phyloP scores from a whole-genome alignment of 2,329 filamentous ascomycete species.

The Hortaea werneckii region DNA sequence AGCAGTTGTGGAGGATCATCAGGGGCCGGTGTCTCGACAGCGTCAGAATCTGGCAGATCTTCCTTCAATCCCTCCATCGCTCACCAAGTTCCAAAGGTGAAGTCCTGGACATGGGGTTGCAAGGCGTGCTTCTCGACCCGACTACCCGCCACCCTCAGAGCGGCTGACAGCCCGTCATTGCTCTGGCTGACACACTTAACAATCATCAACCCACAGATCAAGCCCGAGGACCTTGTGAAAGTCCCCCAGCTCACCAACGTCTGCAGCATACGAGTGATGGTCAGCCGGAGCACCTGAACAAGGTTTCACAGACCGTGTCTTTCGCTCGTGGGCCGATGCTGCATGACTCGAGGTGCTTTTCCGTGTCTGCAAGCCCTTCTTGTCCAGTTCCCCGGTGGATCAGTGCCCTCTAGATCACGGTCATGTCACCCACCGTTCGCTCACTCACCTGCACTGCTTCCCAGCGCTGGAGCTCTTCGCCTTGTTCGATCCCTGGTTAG shows the following conservation, averaged over 20 bases:
- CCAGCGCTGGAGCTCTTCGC: neutral
- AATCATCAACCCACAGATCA: conserved; percentile 3
- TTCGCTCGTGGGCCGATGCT: conserved; percentile 13
- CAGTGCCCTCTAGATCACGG: neutral
- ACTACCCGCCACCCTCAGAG: too few species aligned
- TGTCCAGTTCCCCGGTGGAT: conserved; percentile 2
- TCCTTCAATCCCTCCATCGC: neutral
- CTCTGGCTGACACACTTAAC: conserved; percentile 14
- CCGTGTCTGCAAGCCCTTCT: conserved; percentile 10
- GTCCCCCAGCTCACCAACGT: conserved; percentile 9
- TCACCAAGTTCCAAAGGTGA: too few species aligned
- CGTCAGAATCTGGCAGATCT: neutral
- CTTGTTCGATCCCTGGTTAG: neutral
- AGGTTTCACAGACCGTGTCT: conserved; percentile 9
- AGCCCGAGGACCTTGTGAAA: conserved; percentile 1
- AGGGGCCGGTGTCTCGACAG: neutral
- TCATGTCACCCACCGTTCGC: neutral
- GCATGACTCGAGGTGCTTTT: conserved; percentile 10
- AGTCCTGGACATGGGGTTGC: too few species aligned
- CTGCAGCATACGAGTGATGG: conserved; percentile 8
- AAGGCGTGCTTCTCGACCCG: too few species aligned
- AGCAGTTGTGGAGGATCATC: neutral
- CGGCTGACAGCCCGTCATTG: conserved; percentile 3
- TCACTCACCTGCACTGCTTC: neutral
- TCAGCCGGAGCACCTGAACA: neutral